These are phyloP conservation scores for Acanthamoeba divionensis DNA, from an alignment of 208 protist species.

Conservation along the genomic window DNA sequence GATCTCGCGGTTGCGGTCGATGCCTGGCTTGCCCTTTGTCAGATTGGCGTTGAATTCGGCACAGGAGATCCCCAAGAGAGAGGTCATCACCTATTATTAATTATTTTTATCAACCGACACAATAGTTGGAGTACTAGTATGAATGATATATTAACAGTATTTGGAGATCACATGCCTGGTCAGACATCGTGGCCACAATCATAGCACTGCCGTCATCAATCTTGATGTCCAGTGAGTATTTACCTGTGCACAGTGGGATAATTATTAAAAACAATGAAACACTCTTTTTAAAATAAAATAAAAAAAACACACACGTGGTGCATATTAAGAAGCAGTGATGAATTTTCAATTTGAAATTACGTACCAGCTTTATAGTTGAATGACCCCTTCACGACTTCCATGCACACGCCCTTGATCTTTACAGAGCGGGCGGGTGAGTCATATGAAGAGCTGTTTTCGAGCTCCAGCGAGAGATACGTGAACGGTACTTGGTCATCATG, in stretches of 20 bases:
- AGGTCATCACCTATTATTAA: not conserved
- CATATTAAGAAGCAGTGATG: not conserved
- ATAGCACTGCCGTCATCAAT: constrained; percentile 10
- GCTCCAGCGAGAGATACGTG: no score
- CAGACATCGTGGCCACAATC: constrained; percentile 14
- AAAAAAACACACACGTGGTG: not conserved
- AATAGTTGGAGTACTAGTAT: no score
- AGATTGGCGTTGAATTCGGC: not conserved
- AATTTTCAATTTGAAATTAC: no score
- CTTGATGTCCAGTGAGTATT: constrained; percentile 25
- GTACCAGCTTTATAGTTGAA: not conserved
- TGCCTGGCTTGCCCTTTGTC: not conserved
- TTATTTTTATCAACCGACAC: not conserved
- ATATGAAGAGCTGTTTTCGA: no score
- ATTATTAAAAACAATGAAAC: not conserved
- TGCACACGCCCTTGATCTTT: constrained; percentile 9
- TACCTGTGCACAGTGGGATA: not conserved
- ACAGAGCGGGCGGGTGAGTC: no score
- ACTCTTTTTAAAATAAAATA: not conserved
- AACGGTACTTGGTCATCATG: no score
- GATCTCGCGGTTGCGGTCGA: not conserved
- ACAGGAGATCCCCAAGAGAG: not conserved
- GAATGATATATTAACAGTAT: no score
- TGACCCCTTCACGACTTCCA: constrained; percentile 22
- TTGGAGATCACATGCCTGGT: not conserved